These are phyloP conservation scores for Trichoderma orchidacearum DNA, from an alignment of 495 filamentous ascomycete species.

Conservation along the genomic window DNA sequence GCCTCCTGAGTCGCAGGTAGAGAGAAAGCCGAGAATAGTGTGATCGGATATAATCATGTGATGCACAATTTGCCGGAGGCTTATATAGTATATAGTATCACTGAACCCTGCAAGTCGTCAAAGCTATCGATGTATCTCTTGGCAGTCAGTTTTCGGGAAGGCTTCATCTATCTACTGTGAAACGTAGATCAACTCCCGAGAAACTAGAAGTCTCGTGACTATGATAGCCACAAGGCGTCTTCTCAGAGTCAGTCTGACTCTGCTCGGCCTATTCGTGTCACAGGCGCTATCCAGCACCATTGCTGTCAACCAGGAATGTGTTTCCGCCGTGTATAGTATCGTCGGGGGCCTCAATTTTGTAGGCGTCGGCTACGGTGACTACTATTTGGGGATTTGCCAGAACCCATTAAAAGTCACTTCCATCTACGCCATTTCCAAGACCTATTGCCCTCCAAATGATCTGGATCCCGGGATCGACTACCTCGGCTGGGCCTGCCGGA, in stretches of 20 bases:
- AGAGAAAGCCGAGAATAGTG: not conserved
- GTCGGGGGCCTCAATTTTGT: conserved; percentile 20
- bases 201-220: too few species aligned
- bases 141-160: not conserved
- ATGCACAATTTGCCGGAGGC: not conserved
- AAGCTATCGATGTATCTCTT: not conserved
- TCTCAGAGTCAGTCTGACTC: not conserved
- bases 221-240: not conserved
- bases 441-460: conserved; percentile 20
- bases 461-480: conserved; percentile 13
- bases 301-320: not conserved
- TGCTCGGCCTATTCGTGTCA: not conserved
- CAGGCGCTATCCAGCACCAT: not conserved
- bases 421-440: conserved; percentile 23
- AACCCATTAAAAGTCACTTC: conserved; percentile 22
- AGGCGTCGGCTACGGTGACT: conserved; percentile 10
- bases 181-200: not conserved
- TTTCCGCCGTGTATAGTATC: not conserved
- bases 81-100: not conserved
- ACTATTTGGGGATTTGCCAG: conserved; percentile 20
- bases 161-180: not conserved
- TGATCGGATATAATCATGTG: not conserved
- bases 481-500: conserved; percentile 14
- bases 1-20: not conserved
- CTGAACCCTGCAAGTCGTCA: not conserved